Percentiles rank a stretch among this genome's conserved stretches.
Evolutionary conservation across 2,329 filamentous ascomycete genomes (phyloP).

Genomic region (Coniochaeta sp.): DNA sequence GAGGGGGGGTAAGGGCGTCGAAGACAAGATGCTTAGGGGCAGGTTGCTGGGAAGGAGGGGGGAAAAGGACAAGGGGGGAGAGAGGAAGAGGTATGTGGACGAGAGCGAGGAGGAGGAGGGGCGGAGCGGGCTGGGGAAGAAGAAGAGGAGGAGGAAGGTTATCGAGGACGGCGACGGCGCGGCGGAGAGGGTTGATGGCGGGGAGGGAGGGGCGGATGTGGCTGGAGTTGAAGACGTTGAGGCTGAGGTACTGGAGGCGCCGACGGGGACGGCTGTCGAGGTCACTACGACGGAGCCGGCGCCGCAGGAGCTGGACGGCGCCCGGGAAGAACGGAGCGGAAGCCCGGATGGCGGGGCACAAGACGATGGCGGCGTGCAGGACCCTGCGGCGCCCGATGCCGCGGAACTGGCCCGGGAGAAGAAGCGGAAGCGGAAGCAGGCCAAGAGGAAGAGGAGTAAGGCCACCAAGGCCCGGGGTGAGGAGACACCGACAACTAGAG

Average conservation of each 20-base stretch:
- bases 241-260: background rate
- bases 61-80: slow-evolving; percentile 8
- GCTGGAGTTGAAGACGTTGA: background rate
- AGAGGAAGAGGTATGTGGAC: slow-evolving; percentile 6
- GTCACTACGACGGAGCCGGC: slow-evolving; percentile 12
- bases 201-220: background rate
- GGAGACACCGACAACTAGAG: background rate
- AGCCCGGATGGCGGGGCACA: background rate
- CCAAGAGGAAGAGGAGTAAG: background rate
- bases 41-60: slow-evolving; percentile 18
- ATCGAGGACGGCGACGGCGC: background rate
- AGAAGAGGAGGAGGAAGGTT: slow-evolving; percentile 9
- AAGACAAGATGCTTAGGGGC: slow-evolving; percentile 22
- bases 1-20: slow-evolving; percentile 11
- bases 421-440: slow-evolving; percentile 6
- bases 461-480: background rate
- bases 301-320: slow-evolving; percentile 15
- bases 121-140: slow-evolving; percentile 18
- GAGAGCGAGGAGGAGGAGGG: slow-evolving; percentile 25
- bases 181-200: background rate
- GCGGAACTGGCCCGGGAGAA: slow-evolving; percentile 1
- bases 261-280: background rate
- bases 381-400: background rate
- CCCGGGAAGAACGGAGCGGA: slow-evolving; percentile 3
- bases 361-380: background rate